A percentile compares a stretch with the other conserved stretches of the same genome.
phyloP scores from a whole-genome alignment of 2,329 filamentous ascomycete species.

The Nannizziopsis barbatae region DNA sequence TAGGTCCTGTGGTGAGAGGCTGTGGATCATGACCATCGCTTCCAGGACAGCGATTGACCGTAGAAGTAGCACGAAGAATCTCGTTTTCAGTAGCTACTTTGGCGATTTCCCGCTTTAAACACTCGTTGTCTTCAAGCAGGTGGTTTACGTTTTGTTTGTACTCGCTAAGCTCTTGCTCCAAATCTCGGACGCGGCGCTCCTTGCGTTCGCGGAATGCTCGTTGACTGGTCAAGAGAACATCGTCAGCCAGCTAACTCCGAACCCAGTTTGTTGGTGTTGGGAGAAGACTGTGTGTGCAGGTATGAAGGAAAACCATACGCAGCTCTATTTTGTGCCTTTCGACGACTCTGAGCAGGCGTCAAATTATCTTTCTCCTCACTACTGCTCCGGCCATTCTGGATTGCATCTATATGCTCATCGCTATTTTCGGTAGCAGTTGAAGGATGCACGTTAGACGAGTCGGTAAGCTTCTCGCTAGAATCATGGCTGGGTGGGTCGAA shows the following conservation, averaged over 20 bases:
- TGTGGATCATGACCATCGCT: constrained; percentile 16
- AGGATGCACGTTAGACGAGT: background rate
- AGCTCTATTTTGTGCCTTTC: constrained; percentile 62
- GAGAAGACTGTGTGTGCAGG: background rate
- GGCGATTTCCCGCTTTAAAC: constrained; percentile 71
- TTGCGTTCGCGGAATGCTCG: constrained; percentile 93
- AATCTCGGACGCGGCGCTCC: constrained; percentile 84
- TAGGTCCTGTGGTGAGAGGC: constrained; percentile 52
- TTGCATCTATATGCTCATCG: constrained; percentile 2
- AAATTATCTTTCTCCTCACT: constrained; percentile 45
- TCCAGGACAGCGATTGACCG: constrained; percentile 27
- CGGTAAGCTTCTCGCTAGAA: constrained; percentile 9
- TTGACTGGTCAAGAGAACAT: constrained; percentile 51
- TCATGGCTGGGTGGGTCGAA: background rate
- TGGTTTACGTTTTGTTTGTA: constrained; percentile 64
- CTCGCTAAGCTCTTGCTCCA: constrained; percentile 70
- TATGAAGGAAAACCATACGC: constrained; percentile 45
- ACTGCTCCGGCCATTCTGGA: constrained; percentile 26
- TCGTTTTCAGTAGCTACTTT: constrained; percentile 84
- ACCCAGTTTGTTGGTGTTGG: no score
- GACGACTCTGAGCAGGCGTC: constrained; percentile 46
- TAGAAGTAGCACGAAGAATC: constrained; percentile 70
- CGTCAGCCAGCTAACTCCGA: background rate
- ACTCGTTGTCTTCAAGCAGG: constrained; percentile 72
- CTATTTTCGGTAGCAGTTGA: constrained; percentile 5